Evolutionary conservation across 208 protist genomes (phyloP), one percentile per base, ranked within the genome.

Genomic region (Leptomonas seymouri): DNA sequence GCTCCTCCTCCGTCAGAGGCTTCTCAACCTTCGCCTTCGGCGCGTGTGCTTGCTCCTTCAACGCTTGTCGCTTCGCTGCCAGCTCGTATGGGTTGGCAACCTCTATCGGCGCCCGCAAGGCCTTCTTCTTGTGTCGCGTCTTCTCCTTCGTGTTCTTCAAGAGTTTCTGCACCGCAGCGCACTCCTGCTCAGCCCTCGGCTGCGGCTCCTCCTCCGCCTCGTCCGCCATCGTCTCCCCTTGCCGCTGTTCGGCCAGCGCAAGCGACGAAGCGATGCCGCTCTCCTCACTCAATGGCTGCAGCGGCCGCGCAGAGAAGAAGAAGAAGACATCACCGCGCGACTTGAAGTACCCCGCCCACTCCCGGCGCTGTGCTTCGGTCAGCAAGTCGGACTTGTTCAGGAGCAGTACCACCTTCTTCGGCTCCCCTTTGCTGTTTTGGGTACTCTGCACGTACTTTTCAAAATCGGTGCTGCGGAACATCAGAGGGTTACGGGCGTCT

Each of bases 351-450:
- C 60, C 71, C 28, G 96, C 94, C 98, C 98, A 99, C 42, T 71
- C 84, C 30, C 53, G 67, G 20, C 98, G 89, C 76, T 99, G 97
- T 53, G 68, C 45, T 53, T 96, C 84, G 8, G 97, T 98, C 3
- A 99, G 85, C 30, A 99, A 80, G 76, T 99, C 99, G 0, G 99
- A 88, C 83, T 99, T 99, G 93, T 99, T 99, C 7, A 99, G 70
- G 7, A 99, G 81, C 31, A 99, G 80, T 1, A 99, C 65, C 41
- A 90, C 78, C 53, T 71, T 68, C 84, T 98, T 95, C n/a, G 82
- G 54, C n/a, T 73, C 77, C 25, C 66, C 74, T n/a, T 54, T 68
- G 67, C 66, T 68, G 59, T 73, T 79, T 16, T 31, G 25, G 45
- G 95, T 97, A 16, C 65, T 76, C 28, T 91, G 84, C 11, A 99